Evolutionary conservation across 352 stramenopile species (phyloP).

Genomic region (Phytophthora megakarya): DNA sequence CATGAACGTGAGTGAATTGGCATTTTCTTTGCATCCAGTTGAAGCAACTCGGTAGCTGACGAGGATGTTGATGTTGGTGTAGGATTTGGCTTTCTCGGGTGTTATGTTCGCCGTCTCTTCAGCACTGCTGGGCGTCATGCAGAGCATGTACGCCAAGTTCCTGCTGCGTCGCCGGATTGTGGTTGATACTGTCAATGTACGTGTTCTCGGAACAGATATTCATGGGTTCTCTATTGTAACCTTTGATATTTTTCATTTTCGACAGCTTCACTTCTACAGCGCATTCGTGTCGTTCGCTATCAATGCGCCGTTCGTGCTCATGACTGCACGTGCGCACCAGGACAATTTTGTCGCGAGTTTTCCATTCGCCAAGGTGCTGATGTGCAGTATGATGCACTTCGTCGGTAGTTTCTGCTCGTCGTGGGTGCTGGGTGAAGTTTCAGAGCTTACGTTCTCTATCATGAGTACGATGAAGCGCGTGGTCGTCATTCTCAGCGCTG

Average conservation of each 20-base stretch:
- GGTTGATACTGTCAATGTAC: constrained; percentile 83
- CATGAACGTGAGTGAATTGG: constrained; percentile 63
- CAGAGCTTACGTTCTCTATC: constrained; percentile 90
- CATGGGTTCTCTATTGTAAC: background rate
- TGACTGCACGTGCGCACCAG: constrained; percentile 50
- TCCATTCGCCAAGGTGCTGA: constrained; percentile 69
- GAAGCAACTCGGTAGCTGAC: background rate
- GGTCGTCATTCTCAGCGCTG: constrained; percentile 84
- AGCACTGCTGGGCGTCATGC: constrained; percentile 80
- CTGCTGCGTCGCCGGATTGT: constrained; percentile 78
- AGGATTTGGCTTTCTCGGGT: constrained; percentile 74
- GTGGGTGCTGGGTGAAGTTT: constrained; percentile 84
- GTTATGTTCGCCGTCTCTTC: constrained; percentile 76
- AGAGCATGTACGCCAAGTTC: constrained; percentile 91
- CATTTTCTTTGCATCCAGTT: too few relatives aligned
- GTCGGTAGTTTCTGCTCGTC: constrained; percentile 81
- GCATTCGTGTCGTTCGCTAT: constrained; percentile 84
- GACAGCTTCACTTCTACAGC: constrained; percentile 88
- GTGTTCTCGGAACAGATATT: constrained; percentile 12
- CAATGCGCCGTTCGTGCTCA: constrained; percentile 78
- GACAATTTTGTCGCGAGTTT: constrained; percentile 74
- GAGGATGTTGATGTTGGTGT: constrained; percentile 1
- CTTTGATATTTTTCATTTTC: background rate
- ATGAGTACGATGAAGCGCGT: constrained; percentile 91
- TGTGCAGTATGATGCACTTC: constrained; percentile 87